Evolutionary conservation across 768 basidiomycete species (phyloP), one percentile per base, ranked within the genome.

Genomic region (Boletus rufocinnamomeus): DNA sequence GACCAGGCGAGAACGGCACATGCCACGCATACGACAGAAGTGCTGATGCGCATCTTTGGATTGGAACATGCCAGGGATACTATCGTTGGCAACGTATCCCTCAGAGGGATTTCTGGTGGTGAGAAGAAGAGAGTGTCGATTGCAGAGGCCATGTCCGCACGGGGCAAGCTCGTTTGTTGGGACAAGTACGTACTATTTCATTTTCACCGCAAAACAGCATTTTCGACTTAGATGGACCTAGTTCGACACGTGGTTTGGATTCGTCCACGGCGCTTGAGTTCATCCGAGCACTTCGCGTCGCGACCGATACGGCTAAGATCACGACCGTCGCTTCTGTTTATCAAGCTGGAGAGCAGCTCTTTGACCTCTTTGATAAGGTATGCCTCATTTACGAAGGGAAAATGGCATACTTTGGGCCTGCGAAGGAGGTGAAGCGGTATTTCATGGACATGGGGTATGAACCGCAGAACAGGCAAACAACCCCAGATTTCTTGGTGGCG

Each of bases 121-220:
- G 86, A 91, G 77, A 84, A 82, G 75, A 93, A 93, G 71, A 83
- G 92, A 13, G 91, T 93, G 4, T 87, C 87, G n/a, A 88, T 92
- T 62, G 80, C 83, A 1, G 93, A 95, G 69, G 77, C 80, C 2
- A 71, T 92, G 54, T 84, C 86, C 0, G 82, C 82, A 6, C 77
- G 21, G 21, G 90, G 89, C 41, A 9, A 11, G 52, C 28, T 93
- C 4, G 80, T 82, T 23, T 83, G 83, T 21, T 93, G 91, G 91
- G 91, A 93, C 74, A 92, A 89, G 87, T 87, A 56, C 63, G 80
- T 65, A 0, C 23, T 35, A 14, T 4, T 45, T 30, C 30, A 6
- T 34, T 27, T 46, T 37, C 40, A 2, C 6, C 2, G 0, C 17
- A 14, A 10, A 23, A 10, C 2, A 2, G 10, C 3, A 38, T 30